Conservation (phyloP, 208 protist species). For the Leishmania major region DNA sequence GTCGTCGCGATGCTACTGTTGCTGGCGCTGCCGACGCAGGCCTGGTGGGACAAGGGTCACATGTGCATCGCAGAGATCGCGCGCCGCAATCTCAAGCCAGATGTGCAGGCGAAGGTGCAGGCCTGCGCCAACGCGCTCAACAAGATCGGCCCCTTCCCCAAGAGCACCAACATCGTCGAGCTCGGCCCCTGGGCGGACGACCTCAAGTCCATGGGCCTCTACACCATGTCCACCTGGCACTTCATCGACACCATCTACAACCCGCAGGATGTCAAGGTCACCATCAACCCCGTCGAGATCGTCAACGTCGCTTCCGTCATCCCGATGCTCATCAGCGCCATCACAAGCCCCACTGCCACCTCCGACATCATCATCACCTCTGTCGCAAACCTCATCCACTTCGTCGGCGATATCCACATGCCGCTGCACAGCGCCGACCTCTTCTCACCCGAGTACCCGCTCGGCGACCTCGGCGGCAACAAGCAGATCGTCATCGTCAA, state of each 20-base stretch:
- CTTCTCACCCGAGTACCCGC: constrained; percentile 42
- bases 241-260: constrained; percentile 53
- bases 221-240: constrained; percentile 54
- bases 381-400: constrained; percentile 59
- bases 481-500: constrained; percentile 32
- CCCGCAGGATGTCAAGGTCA: constrained; percentile 32
- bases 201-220: constrained; percentile 38
- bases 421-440: constrained; percentile 34
- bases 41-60: constrained; percentile 66
- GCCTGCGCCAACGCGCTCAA: constrained; percentile 29
- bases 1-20: neutral
- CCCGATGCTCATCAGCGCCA: constrained; percentile 26
- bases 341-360: constrained; percentile 18
- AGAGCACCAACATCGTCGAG: constrained; percentile 48
- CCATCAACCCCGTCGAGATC: constrained; percentile 25
- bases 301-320: constrained; percentile 49
- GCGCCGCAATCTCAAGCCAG: constrained; percentile 30
- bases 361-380: constrained; percentile 14
- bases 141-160: constrained; percentile 36
- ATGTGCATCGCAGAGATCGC: constrained; percentile 66
- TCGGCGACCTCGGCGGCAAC: constrained; percentile 60
- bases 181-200: constrained; percentile 60
- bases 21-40: constrained; percentile 22
- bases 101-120: constrained; percentile 24
- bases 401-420: constrained; percentile 45